Percentiles rank a stretch among this genome's conserved stretches.
Evolutionary conservation across 2,329 filamentous ascomycete genomes (phyloP).

Genomic region (Fusarium gaditjirri): DNA sequence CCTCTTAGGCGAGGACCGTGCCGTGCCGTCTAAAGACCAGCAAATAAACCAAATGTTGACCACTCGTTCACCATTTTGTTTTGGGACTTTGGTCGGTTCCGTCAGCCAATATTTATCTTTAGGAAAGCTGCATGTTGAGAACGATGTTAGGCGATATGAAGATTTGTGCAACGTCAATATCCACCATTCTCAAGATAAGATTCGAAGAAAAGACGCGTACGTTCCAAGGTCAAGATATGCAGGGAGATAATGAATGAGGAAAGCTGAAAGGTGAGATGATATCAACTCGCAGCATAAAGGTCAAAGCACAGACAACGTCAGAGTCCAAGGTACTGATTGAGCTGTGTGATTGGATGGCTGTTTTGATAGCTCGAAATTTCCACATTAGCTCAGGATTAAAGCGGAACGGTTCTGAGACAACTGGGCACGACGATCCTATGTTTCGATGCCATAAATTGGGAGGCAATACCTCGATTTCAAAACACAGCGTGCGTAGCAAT

Average conservation of each 20-base stretch:
- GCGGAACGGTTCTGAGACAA: too few species aligned
- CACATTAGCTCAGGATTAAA: too few species aligned
- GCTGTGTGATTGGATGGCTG: background rate
- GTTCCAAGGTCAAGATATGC: too few species aligned
- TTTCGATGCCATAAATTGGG: too few species aligned
- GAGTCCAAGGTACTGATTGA: background rate
- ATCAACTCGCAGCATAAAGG: background rate
- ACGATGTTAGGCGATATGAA: too few species aligned
- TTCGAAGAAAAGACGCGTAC: background rate
- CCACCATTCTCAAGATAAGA: rapidly evolving
- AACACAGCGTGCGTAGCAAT: too few species aligned
- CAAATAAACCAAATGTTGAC: background rate
- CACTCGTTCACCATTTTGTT: too few species aligned
- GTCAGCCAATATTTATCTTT: background rate
- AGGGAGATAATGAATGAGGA: background rate
- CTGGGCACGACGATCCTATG: too few species aligned
- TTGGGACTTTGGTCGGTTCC: background rate
- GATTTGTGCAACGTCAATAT: background rate
- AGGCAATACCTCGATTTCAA: too few species aligned
- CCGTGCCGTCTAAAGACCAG: background rate
- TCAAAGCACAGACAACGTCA: background rate
- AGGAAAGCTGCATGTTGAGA: background rate
- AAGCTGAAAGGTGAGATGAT: background rate
- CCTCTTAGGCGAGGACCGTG: background rate
- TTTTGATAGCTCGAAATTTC: rapidly evolving